Evolutionary conservation across 1,284 basidiomycete species (phyloP), one percentile per base, ranked within the genome.

Genomic region (Trichosporon sp.): DNA sequence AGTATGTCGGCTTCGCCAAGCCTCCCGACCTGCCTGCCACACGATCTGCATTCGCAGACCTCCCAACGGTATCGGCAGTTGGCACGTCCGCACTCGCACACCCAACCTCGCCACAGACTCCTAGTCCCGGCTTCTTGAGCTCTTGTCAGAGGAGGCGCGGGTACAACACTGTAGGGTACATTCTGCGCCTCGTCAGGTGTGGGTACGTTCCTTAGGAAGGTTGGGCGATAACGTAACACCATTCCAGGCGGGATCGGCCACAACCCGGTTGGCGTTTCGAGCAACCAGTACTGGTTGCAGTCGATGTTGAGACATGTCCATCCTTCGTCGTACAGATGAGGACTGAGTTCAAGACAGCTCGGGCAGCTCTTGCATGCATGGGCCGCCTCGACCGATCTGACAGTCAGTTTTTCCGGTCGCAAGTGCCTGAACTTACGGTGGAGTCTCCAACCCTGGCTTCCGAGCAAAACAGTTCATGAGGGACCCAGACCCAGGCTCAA

Each of bases 1-100:
- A 73, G 56, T 35, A 73, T 26, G 63, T 71, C 66, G 4, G 21
- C 66, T n/a, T 65, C 54, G 10, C 38, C 35, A 26, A 63, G 70
- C 12, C 56, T 35, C 4, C 66, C 64, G 11, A 66, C 14, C 35
- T 70, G 70, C 11, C 35, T 43, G 3, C 70, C 70, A 40, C 74
- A 75, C 43, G 67, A 70, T 38, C 69, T 67, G 26, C 73, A 74
- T 69, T 70, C 75, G 78, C 76, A 78, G 35, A 78, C 73, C 68
- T 82, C 80, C 81, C 81, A 82, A 8, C 79, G 71, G 66, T 77
- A 79, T 43, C 81, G 75, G 66, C 79, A 80, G 74, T 82, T 82
- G 1, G 81, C 81, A n/a, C 81, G 70, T 5, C 78, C 79, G 63
- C 81, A 82, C 19, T 65, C 64, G 63, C 81, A 82, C 4, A 81